Conservation (phyloP, 176 grass and related monocot species). For the Luzula sylvatica region DNA sequence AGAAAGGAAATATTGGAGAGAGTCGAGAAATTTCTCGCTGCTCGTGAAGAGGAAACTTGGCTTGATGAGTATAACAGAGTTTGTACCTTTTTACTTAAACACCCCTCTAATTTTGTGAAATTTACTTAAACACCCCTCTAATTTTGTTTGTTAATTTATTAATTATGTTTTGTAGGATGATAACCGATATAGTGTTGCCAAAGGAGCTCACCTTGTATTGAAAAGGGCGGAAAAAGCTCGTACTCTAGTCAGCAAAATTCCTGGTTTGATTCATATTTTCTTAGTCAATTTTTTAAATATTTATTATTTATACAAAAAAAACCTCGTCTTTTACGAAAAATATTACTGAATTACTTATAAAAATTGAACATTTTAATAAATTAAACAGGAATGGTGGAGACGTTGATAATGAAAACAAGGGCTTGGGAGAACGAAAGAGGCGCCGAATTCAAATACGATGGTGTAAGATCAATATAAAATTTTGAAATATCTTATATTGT, state of each 20-base stretch:
- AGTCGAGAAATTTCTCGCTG: constrained; percentile 51
- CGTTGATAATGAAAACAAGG: constrained; percentile 34
- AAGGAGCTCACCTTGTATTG: constrained; percentile 50
- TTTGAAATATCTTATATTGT: neutral
- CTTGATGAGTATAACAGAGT: constrained; percentile 78
- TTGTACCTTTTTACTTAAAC: neutral
- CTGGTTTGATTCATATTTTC: constrained; percentile 26
- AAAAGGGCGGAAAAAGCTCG: constrained; percentile 75
- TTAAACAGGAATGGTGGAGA: constrained; percentile 54
- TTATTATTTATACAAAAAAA: neutral
- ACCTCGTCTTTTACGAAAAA: neutral
- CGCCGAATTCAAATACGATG: constrained; percentile 48
- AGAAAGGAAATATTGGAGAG: constrained; percentile 68
- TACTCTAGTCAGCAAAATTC: constrained; percentile 57
- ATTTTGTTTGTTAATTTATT: neutral
- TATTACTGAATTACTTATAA: neutral
- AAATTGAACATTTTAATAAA: neutral
- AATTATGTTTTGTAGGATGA: constrained; percentile 32
- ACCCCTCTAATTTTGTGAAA: neutral
- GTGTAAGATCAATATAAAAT: constrained; percentile 29
- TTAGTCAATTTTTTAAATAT: neutral
- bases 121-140: neutral
- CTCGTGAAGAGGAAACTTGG: constrained; percentile 68
- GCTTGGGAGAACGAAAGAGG: constrained; percentile 64
- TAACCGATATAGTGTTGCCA: constrained; percentile 62